These are phyloP conservation scores for Amylocarpus encephaloides DNA, from an alignment of 2,329 filamentous ascomycete genomes.

Conservation along the genomic window DNA sequence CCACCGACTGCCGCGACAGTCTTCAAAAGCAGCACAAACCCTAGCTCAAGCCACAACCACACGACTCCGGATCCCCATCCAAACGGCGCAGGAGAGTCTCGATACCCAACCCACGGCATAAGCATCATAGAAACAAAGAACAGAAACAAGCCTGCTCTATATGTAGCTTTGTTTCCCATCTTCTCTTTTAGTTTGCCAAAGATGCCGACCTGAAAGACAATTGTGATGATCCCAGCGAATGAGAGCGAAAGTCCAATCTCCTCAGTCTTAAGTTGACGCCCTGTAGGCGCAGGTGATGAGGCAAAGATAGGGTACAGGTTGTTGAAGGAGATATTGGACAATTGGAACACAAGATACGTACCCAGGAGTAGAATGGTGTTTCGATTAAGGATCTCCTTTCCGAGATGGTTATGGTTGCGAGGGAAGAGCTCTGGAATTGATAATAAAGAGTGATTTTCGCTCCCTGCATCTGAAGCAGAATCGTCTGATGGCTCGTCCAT, in stretches of 20 bases:
- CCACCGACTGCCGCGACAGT: constrained; percentile 89
- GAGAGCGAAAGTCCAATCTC: constrained; percentile 83
- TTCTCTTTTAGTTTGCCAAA: constrained; percentile 74
- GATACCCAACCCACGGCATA: constrained; percentile 86
- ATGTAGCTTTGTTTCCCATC: constrained; percentile 80
- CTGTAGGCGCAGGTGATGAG: constrained; percentile 66
- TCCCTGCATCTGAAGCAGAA: constrained; percentile 25
- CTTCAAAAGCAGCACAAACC: constrained; percentile 73
- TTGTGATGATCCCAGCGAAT: constrained; percentile 77
- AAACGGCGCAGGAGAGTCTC: constrained; percentile 49
- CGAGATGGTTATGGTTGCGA: constrained; percentile 42
- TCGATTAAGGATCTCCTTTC: constrained; percentile 61
- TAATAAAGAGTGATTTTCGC: constrained; percentile 26
- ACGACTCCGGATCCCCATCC: constrained; percentile 55
- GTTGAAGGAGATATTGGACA: constrained; percentile 93
- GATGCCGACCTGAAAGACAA: constrained; percentile 80
- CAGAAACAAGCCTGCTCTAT: constrained; percentile 69
- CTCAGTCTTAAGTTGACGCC: constrained; percentile 66
- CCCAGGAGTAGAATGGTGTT: constrained; percentile 76
- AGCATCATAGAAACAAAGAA: constrained; percentile 76
- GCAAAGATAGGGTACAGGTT: constrained; percentile 92
- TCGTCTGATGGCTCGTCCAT: constrained; percentile 39
- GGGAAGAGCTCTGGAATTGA: constrained; percentile 35
- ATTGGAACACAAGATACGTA: constrained; percentile 88
- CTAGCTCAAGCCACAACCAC: constrained; percentile 78